Evolutionary conservation across 371 early-diverging fungal species (phyloP), one percentile per base, ranked within the genome.

Genomic region (Lichtheimia ornata): DNA sequence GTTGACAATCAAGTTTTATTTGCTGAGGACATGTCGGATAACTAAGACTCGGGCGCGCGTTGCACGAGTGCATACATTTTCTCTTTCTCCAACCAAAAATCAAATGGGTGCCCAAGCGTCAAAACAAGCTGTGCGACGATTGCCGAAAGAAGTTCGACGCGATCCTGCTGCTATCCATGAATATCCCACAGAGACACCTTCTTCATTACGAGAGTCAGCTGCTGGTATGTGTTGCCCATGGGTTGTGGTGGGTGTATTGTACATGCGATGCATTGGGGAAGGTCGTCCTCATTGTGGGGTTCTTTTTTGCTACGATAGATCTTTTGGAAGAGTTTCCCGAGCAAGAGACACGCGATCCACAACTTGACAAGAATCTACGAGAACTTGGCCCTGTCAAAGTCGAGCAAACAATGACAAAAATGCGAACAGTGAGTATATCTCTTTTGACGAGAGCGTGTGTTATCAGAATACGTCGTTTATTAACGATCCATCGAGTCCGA

Each of bases 81-180:
- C 18, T 56, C 22, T 15, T 13, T 12, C 43, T 28, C 25, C 12
- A 18, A 13, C 24, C 20, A 30, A 41, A 35, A 18, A 53, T 6
- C 54, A 51, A 18, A 79, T 79, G 79, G 79, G 79, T 56, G 76
- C 79, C 45, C 73, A 73, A 57, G 64, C 74, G 12, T 79, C 79
- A 25, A 73, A 61, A 51, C 64, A 79, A 52, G 72, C 66, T 53
- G 71, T 60, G 15, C 70, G 79, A 61, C 70, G 70, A 52, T 62
- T 76, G 15, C 79, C 79, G 3, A 67, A 69, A 41, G 64, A 73
- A 42, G 66, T 72, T 11, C 66, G 60, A 14, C 66, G 66, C 24
- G 76, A 72, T 22, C 69, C 73, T 22, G 27, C 70, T 9, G 41
- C 59, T 27, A 69, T 56, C 24, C 58, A 27, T 42, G 11, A 40